Evolutionary conservation across 176 grass and related monocot genomes (phyloP), one percentile per base, ranked within the genome.

Genomic region (Bolboschoenus planiculmis): DNA sequence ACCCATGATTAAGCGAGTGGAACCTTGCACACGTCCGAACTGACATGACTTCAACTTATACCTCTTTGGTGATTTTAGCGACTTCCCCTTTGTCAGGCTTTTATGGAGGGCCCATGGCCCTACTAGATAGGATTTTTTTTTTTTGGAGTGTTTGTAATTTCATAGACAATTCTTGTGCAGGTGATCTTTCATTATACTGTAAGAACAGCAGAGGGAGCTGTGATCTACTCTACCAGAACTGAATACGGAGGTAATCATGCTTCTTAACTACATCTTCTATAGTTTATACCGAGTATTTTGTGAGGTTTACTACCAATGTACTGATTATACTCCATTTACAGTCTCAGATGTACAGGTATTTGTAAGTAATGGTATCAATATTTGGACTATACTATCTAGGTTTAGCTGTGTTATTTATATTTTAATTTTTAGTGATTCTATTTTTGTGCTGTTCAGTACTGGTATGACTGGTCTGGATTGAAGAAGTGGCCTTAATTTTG

Each of bases 121-220:
- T 58, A 33, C 57, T 27, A 48, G 54, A 16, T 56, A 5, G 83
- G 78, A 46, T 74, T 39, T 4, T 13, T 3, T 88, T 21, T 77
- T 85, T 23, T 78, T 13, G 6, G 31, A 42, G 7, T 72, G 2
- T n/a, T 39, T 37, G 3, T 48, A 14, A 31, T 51, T 75, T 50
- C 7, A 18, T 50, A 31, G 26, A 30, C 5, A 18, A 43, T 50
- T n/a, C n/a, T 87, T 61, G 43, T 87, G 48, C 87, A 95, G 96
- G 96, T 95, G 29, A 78, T 95, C 89, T 39, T 93, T 79, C 92
- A 98, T 87, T 98, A 90, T 86, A 98, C 90, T 62, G 94, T 75
- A 78, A 90, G 87, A 48, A 93, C 96, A 4, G 61, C 91, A 55
- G 92, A 93, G 71, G 92, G 92, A 44, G 76, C 81, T 81, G 71